Evolutionary conservation across 768 basidiomycete species (phyloP).

Genomic region (Auriscalpium orientale): DNA sequence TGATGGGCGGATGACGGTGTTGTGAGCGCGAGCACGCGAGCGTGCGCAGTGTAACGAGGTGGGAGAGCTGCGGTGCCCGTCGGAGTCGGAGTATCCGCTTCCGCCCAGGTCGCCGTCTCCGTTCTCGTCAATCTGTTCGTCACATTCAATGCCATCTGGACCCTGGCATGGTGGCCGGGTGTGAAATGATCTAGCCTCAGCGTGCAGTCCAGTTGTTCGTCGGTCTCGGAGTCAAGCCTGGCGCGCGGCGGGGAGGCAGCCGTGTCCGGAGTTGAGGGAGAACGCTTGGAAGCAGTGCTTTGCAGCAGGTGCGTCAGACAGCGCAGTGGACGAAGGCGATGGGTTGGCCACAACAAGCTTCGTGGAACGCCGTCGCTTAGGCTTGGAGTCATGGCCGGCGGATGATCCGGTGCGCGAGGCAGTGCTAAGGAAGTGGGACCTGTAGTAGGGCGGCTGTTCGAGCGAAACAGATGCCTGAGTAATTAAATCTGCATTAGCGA

Average conservation of each 20-base stretch:
- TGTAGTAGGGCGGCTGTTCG: slow-evolving; percentile 1
- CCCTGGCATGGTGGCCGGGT: not conserved
- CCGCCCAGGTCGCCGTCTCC: not conserved
- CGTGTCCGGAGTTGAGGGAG: not conserved
- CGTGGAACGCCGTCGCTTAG: not conserved
- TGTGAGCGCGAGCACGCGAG: not conserved
- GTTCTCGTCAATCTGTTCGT: not conserved
- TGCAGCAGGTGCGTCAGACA: not conserved
- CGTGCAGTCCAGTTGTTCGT: not conserved
- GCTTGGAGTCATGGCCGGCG: not conserved
- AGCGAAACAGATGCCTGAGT: not conserved
- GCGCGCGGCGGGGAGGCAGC: not conserved
- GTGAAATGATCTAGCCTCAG: not conserved
- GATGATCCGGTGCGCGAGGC: not conserved
- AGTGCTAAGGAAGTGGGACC: not conserved
- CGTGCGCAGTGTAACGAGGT: not conserved
- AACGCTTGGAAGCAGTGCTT: not conserved
- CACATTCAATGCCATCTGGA: not conserved
- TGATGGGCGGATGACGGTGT: not conserved
- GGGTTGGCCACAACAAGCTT: not conserved
- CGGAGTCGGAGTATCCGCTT: not conserved
- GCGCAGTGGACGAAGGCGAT: not conserved
- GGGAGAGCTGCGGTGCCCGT: not conserved
- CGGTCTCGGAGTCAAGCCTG: not conserved
- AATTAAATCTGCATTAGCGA: not conserved